Percentiles rank a stretch among this genome's conserved stretches.
These are phyloP conservation scores for Blastobotrys aristatus DNA, from an alignment of 1,139 yeast species.

Conservation along the genomic window DNA sequence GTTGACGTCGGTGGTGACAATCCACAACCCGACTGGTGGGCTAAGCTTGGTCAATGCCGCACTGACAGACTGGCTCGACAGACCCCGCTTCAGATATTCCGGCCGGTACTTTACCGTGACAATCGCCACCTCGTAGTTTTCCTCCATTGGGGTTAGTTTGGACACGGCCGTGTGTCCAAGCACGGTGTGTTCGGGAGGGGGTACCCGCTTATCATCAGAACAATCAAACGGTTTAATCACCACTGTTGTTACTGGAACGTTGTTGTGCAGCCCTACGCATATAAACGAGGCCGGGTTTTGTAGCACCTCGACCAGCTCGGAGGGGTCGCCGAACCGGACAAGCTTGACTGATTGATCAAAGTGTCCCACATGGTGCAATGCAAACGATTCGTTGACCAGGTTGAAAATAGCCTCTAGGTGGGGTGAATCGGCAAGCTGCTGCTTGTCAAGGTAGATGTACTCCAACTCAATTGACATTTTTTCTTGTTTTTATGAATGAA, in stretches of 20 bases:
- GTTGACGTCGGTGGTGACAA: slow-evolving; percentile 2
- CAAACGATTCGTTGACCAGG: not conserved
- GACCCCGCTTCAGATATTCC: not conserved
- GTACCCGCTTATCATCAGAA: no score
- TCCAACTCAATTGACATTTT: not conserved
- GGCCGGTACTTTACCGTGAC: slow-evolving; percentile 1
- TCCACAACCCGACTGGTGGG: not conserved
- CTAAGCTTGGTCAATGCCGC: not conserved
- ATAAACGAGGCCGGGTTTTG: not conserved
- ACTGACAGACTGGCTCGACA: not conserved
- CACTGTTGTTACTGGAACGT: slow-evolving; percentile 1
- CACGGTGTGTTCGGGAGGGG: not conserved
- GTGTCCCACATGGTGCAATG: not conserved
- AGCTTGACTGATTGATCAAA: not conserved
- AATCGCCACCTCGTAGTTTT: not conserved
- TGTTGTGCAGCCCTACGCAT: not conserved
- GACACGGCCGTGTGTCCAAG: not conserved
- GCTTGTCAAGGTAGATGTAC: not conserved
- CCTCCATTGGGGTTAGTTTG: no score
- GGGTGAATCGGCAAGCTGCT: not conserved
- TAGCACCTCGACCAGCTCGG: not conserved
- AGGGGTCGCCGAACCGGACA: not conserved
- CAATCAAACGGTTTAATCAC: not conserved
- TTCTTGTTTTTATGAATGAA: no score
- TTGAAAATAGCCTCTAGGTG: not conserved